Evolutionary conservation across 2,329 filamentous ascomycete species (phyloP).

Genomic region (Thielaviopsis cerberus): DNA sequence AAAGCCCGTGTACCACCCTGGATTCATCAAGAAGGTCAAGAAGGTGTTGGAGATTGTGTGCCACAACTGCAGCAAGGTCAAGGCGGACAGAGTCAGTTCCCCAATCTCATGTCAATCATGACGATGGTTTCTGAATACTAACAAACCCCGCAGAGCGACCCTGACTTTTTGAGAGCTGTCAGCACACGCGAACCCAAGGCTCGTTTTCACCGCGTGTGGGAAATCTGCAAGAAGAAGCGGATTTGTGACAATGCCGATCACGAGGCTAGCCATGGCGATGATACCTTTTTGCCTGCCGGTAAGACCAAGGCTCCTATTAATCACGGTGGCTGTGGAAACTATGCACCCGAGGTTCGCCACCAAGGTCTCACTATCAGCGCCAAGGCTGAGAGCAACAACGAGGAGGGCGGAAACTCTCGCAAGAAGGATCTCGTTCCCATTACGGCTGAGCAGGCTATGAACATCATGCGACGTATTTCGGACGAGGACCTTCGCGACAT

Average conservation of each 20-base stretch:
- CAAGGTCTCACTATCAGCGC: constrained; percentile 54
- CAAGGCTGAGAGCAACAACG: constrained; percentile 54
- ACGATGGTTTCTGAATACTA: constrained; percentile 29
- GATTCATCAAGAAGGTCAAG: constrained; percentile 98
- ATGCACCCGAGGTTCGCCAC: constrained; percentile 73
- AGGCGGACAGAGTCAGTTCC: constrained; percentile 92
- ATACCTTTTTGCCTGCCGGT: constrained; percentile 42
- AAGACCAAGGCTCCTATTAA: constrained; percentile 33
- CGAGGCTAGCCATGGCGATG: constrained; percentile 48
- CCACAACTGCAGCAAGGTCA: constrained; percentile 94
- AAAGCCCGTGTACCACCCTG: constrained; percentile 82
- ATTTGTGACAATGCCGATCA: constrained; percentile 66
- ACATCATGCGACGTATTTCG: constrained; percentile 70
- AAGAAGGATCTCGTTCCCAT: constrained; percentile 65
- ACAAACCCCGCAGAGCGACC: constrained; percentile 50
- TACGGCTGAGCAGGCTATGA: constrained; percentile 66
- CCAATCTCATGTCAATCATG: constrained; percentile 17
- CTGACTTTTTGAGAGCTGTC: constrained; percentile 66
- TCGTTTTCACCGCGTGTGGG: constrained; percentile 84
- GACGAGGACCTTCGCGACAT: constrained; percentile 69
- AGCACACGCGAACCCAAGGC: constrained; percentile 78
- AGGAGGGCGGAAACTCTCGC: constrained; percentile 20
- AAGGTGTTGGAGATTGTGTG: constrained; percentile 97
- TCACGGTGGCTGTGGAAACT: constrained; percentile 87
- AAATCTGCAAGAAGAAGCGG: constrained; percentile 74